Conservation (phyloP, 2,329 filamentous ascomycete species). For the Clonostachys chloroleuca region DNA sequence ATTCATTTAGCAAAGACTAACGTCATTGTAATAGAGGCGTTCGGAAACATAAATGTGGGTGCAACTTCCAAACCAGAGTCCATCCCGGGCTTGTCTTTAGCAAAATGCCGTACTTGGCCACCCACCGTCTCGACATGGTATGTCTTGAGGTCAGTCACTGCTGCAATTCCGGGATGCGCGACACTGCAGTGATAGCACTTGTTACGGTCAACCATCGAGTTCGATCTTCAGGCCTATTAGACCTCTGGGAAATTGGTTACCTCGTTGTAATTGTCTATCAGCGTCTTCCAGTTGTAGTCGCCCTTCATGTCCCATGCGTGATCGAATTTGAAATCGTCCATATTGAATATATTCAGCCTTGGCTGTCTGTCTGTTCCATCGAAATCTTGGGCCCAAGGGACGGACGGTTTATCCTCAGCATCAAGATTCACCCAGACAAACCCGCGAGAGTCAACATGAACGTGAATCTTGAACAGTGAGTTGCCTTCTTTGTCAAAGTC, state of each 20-base stretch:
- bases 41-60: slow-evolving; percentile 44
- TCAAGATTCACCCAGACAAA: slow-evolving; percentile 58
- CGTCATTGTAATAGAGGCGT: slow-evolving; percentile 44
- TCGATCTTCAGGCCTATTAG: neutral
- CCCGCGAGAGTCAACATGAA: slow-evolving; percentile 45
- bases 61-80: slow-evolving; percentile 35
- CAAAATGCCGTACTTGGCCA: slow-evolving; percentile 44
- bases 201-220: too few species aligned
- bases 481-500: slow-evolving; percentile 54
- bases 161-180: slow-evolving; percentile 52
- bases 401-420: slow-evolving; percentile 5
- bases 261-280: slow-evolving; percentile 58
- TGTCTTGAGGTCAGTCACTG: slow-evolving; percentile 48
- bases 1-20: slow-evolving; percentile 19
- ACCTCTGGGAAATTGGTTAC: neutral
- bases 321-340: slow-evolving; percentile 50
- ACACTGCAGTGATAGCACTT: slow-evolving; percentile 59
- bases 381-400: slow-evolving; percentile 48
- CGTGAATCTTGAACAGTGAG: slow-evolving; percentile 48
- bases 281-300: slow-evolving; percentile 55
- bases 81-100: slow-evolving; percentile 12
- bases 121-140: slow-evolving; percentile 46
- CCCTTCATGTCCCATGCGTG: slow-evolving; percentile 52
- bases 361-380: slow-evolving; percentile 36
- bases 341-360: slow-evolving; percentile 36